phyloP scores from a whole-genome alignment of 2,329 filamentous ascomycete species.

The Dactylellina haptotyla region DNA sequence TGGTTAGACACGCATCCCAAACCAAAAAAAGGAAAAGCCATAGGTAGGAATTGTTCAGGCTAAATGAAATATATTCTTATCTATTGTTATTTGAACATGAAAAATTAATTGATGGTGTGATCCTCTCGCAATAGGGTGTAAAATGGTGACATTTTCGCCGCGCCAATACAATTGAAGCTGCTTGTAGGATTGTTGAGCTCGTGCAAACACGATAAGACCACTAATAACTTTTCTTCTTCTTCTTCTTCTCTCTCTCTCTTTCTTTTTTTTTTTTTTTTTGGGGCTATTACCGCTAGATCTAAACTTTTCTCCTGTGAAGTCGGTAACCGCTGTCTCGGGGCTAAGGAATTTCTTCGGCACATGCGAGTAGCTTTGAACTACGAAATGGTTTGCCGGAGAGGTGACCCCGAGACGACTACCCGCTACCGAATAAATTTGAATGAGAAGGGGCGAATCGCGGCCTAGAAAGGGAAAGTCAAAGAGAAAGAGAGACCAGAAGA shows the following conservation, averaged over 20 bases:
- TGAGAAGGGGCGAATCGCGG: not conserved
- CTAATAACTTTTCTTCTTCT: too few species aligned
- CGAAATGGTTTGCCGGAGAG: slow-evolving; percentile 23
- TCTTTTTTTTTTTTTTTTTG: slow-evolving; percentile 10
- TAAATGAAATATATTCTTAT: slow-evolving; percentile 41
- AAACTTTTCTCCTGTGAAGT: not conserved
- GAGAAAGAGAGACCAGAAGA: not conserved
- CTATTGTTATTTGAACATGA: slow-evolving; percentile 11
- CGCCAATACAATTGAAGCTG: slow-evolving; percentile 1
- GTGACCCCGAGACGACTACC: slow-evolving; percentile 48
- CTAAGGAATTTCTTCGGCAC: slow-evolving; percentile 51
- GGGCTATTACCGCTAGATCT: not conserved
- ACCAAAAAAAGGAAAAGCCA: slow-evolving; percentile 1
- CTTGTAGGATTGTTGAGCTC: slow-evolving; percentile 4
- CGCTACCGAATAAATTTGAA: slow-evolving; percentile 19
- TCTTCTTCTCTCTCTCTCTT: too few species aligned
- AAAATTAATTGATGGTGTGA: slow-evolving; percentile 49
- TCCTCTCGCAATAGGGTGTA: slow-evolving; percentile 48
- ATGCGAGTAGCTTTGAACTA: slow-evolving; percentile 25
- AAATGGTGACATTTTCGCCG: slow-evolving; percentile 48
- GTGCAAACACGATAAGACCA: too few species aligned
- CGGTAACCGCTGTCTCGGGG: slow-evolving; percentile 39
- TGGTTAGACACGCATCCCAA: not conserved
- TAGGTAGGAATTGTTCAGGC: slow-evolving; percentile 24
- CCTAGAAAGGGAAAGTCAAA: slow-evolving; percentile 43